These are phyloP conservation scores for Colletotrichum siamense DNA, from an alignment of 2,329 filamentous ascomycete genomes.

Conservation along the genomic window DNA sequence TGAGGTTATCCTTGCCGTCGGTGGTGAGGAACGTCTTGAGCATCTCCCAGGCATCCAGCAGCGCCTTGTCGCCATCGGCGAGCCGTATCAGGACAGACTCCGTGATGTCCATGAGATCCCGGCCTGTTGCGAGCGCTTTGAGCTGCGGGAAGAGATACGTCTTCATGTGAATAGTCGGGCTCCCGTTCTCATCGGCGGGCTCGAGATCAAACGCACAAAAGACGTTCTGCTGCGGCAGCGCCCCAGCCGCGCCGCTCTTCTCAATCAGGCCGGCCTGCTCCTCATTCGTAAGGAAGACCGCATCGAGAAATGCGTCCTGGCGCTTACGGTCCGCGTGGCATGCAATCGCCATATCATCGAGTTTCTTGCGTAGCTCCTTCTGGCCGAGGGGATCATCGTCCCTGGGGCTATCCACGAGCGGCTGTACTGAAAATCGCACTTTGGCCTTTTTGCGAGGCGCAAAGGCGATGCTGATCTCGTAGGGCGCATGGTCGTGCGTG, in stretches of 20 bases:
- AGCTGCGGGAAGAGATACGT: slow-evolving; percentile 5
- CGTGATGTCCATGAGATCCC: not conserved
- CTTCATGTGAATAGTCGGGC: not conserved
- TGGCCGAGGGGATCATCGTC: not conserved
- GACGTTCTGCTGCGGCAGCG: not conserved
- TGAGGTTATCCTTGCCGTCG: not conserved
- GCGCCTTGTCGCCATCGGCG: not conserved
- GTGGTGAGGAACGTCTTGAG: not conserved
- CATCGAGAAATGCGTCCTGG: not conserved
- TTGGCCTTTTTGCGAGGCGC: not conserved
- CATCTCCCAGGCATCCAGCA: not conserved
- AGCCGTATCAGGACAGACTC: not conserved
- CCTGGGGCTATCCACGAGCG: not conserved
- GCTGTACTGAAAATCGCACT: not conserved
- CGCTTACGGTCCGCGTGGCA: not conserved
- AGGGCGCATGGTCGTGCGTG: not conserved
- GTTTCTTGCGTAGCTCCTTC: not conserved
- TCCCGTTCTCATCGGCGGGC: not conserved
- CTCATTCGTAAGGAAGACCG: not conserved
- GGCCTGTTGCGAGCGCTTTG: not conserved
- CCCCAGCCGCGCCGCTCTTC: not conserved
- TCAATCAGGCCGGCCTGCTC: not conserved
- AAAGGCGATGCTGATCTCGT: not conserved
- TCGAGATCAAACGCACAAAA: not conserved
- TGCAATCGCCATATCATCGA: not conserved